phyloP scores from a whole-genome alignment of 441 rosid genomes.

The Corymbia calophylla region DNA sequence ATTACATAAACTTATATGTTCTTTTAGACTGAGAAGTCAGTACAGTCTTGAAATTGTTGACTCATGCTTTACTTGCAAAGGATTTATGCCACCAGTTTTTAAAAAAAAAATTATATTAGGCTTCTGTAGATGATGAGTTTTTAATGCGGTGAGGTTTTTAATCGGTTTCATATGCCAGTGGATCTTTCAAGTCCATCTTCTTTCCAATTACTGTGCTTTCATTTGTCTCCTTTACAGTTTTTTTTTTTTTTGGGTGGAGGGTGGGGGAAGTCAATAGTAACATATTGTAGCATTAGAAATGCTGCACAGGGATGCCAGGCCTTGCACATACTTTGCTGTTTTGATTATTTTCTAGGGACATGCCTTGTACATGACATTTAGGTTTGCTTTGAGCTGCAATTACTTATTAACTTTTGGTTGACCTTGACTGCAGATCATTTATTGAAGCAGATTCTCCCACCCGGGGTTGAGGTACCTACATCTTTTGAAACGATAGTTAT shows the following conservation, averaged over 20 bases:
- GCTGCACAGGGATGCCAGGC: neutral
- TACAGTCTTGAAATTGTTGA: neutral
- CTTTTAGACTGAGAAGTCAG: neutral
- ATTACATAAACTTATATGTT: neutral
- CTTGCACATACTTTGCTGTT: neutral
- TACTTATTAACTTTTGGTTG: neutral
- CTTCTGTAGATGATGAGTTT: neutral
- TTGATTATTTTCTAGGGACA: neutral
- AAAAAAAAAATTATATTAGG: neutral
- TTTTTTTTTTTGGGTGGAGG: neutral
- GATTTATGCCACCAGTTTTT: neutral
- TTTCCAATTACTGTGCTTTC: neutral
- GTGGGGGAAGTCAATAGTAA: neutral
- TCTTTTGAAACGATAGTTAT: slow-evolving; percentile 93
- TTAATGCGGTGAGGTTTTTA: neutral
- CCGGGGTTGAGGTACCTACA: slow-evolving; percentile 84
- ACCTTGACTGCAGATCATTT: slow-evolving; percentile 53
- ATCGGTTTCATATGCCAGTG: neutral
- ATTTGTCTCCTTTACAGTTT: neutral
- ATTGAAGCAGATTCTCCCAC: slow-evolving; percentile 81
- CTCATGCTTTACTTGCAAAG: neutral
- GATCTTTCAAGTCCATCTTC: neutral
- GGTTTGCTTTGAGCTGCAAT: neutral
- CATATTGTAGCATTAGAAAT: neutral
- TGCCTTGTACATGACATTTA: neutral